Conservation (phyloP, 805 yeast species). For the Saccharomyces mikatae region DNA sequence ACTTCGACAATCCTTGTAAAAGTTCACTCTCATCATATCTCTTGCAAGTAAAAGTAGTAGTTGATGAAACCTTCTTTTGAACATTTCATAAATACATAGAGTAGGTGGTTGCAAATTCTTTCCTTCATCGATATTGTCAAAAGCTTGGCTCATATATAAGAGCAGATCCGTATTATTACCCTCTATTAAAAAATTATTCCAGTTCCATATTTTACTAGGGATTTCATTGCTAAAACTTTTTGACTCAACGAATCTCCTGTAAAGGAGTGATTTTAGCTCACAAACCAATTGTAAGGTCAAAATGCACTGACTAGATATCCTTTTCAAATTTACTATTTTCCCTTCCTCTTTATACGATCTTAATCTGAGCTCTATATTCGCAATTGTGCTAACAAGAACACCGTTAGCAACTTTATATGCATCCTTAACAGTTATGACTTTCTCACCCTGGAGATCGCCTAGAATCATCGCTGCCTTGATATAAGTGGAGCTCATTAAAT, state of each 20-base stretch:
- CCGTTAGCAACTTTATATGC: constrained; percentile 21
- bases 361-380: constrained; percentile 56
- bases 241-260: not conserved
- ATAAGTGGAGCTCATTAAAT: constrained; percentile 7
- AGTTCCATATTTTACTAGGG: not conserved
- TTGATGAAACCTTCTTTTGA: constrained; percentile 15
- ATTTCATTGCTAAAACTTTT: not conserved
- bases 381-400: constrained; percentile 48
- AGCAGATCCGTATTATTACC: constrained; percentile 7
- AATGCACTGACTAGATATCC: constrained; percentile 53
- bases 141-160: constrained; percentile 1
- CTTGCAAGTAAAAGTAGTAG: constrained; percentile 9
- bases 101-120: not conserved
- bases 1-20: constrained; percentile 1
- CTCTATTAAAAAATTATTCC: constrained; percentile 5
- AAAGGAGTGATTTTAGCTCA: constrained; percentile 27
- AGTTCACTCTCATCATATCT: constrained; percentile 7
- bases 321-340: constrained; percentile 44
- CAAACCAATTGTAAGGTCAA: constrained; percentile 47
- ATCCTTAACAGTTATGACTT: not conserved
- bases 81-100: constrained; percentile 15
- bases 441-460: constrained; percentile 7
- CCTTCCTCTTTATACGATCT: constrained; percentile 37
- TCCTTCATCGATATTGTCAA: not conserved
- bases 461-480: constrained; percentile 18